phyloP scores from a whole-genome alignment of 176 grass and related monocot genomes.

The Aechmea fasciata region DNA sequence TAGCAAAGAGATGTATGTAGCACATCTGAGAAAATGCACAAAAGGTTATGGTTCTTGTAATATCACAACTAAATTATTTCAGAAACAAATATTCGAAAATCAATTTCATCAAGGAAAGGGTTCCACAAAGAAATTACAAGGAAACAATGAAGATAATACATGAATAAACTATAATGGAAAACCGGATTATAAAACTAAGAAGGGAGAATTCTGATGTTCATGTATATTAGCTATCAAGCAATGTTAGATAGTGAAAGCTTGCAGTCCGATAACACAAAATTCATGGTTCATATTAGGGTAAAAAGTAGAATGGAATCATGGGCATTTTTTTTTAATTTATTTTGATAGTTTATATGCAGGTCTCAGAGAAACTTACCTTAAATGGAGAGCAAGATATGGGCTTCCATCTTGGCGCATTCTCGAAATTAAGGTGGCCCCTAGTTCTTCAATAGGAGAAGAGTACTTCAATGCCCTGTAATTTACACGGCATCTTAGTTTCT shows the following conservation, averaged over 20 bases:
- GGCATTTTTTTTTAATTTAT: background rate
- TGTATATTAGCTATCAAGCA: no score
- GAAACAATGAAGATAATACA: no score
- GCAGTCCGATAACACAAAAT: background rate
- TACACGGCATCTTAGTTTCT: conserved; percentile 84
- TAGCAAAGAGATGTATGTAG: no score
- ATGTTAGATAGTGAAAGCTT: no score
- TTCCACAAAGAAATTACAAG: no score
- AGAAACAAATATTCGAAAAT: no score
- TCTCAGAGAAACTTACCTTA: conserved; percentile 59
- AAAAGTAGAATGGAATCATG: background rate
- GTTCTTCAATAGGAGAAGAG: conserved; percentile 76
- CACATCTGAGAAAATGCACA: no score
- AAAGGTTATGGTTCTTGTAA: no score
- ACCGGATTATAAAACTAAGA: background rate
- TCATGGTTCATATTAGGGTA: background rate
- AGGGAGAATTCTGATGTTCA: no score
- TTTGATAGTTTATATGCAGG: no score
- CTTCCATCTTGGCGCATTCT: conserved; percentile 61
- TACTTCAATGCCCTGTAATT: conserved; percentile 94
- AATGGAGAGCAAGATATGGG: conserved; percentile 93
- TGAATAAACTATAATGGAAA: background rate
- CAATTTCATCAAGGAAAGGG: no score
- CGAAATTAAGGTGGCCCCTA: conserved; percentile 70
- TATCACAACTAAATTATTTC: no score